Conservation (phyloP, 1,284 basidiomycete genomes). For the Tylopilus orsonianus region DNA sequence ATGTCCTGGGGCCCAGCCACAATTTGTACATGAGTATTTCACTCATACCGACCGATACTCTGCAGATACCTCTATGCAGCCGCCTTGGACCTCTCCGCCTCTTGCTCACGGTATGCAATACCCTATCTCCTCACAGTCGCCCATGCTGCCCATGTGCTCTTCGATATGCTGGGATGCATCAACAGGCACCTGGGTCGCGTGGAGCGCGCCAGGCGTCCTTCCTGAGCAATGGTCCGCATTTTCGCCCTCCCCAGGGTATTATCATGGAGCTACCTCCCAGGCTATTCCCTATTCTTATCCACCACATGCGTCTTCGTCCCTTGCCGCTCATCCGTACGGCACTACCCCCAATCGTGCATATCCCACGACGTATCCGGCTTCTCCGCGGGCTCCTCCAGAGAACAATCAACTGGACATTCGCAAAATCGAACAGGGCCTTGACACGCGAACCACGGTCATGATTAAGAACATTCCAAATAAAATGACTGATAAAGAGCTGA, state of each 20-base stretch:
- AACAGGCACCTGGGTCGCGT: conserved; percentile 32
- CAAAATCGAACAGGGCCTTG: conserved; percentile 70
- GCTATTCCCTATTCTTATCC: conserved; percentile 30
- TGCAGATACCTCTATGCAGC: conserved; percentile 24
- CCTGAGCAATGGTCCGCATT: conserved; percentile 34
- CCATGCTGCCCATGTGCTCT: conserved; percentile 30
- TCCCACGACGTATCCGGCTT: conserved; percentile 27
- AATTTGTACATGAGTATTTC: conserved; percentile 29
- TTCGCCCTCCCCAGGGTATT: conserved; percentile 29
- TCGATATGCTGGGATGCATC: conserved; percentile 33
- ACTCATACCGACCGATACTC: conserved; percentile 24
- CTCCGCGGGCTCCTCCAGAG: conserved; percentile 40
- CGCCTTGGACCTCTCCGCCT: conserved; percentile 32
- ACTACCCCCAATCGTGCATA: conserved; percentile 21
- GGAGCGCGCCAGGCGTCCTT: conserved; percentile 28
- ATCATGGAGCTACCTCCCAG: conserved; percentile 27
- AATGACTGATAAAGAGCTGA: conserved; percentile 76
- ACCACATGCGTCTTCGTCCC: conserved; percentile 26
- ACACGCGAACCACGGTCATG: conserved; percentile 84
- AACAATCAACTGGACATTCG: conserved; percentile 70
- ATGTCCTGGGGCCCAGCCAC: conserved; percentile 27
- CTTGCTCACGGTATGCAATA: conserved; percentile 32
- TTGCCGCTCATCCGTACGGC: conserved; percentile 24
- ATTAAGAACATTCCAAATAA: conserved; percentile 89
- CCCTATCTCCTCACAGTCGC: conserved; percentile 29